A percentile compares a stretch with the other conserved stretches of the same genome.
These are phyloP conservation scores for Macrophomina tecta DNA, from an alignment of 2,329 filamentous ascomycete species.

Conservation along the genomic window DNA sequence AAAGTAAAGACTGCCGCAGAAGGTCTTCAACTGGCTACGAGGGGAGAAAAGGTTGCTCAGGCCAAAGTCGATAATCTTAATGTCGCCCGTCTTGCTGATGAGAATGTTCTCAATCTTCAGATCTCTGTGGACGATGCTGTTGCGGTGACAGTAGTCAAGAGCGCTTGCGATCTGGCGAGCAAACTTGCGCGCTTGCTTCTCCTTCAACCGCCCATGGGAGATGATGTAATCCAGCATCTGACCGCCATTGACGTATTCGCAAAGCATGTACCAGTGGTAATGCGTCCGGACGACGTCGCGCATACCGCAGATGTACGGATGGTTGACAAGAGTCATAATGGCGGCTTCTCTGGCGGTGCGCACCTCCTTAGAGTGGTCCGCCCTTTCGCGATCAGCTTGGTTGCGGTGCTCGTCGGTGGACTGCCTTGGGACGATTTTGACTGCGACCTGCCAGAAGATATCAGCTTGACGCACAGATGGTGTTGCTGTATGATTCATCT, in stretches of 20 bases:
- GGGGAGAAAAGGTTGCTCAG: slow-evolving; percentile 96
- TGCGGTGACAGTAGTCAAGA: slow-evolving; percentile 95
- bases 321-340: slow-evolving; percentile 91
- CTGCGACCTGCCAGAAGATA: slow-evolving; percentile 71
- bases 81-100: slow-evolving; percentile 98
- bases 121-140: slow-evolving; percentile 97
- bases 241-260: slow-evolving; percentile 97
- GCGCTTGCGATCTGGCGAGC: slow-evolving; percentile 96
- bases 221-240: slow-evolving; percentile 99
- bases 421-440: slow-evolving; percentile 94
- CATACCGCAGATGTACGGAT: slow-evolving; percentile 95
- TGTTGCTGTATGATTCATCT: slow-evolving; percentile 34
- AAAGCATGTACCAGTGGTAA: slow-evolving; percentile 99
- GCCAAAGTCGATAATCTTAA: slow-evolving; percentile 99
- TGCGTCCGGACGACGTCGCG: slow-evolving; percentile 94
- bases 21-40: slow-evolving; percentile 85
- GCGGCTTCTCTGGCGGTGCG: slow-evolving; percentile 93
- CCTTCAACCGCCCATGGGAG: slow-evolving; percentile 94
- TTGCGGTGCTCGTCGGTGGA: slow-evolving; percentile 82
- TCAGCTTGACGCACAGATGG: slow-evolving; percentile 25
- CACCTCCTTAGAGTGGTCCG: slow-evolving; percentile 96
- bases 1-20: slow-evolving; percentile 97
- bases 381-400: slow-evolving; percentile 78
- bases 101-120: slow-evolving; percentile 99
- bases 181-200: slow-evolving; percentile 98